phyloP scores from a whole-genome alignment of 2,329 filamentous ascomycete species.

The Pyrenophora tritici-repentis region DNA sequence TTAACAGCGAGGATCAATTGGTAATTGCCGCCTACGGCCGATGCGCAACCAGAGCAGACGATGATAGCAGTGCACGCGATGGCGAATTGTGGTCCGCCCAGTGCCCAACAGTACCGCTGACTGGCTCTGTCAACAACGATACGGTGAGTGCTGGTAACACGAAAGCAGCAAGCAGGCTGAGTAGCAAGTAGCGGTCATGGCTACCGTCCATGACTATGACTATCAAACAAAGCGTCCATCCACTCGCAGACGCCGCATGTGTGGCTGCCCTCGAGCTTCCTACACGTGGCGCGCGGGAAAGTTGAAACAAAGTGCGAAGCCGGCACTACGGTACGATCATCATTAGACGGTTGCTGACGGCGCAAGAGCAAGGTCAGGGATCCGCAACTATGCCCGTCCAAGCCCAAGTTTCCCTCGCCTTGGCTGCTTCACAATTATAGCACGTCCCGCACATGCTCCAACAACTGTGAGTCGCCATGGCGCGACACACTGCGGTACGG shows the following conservation, averaged over 20 bases:
- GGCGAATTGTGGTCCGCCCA: constrained; percentile 1
- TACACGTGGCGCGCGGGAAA: constrained; percentile 35
- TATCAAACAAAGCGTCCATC: constrained; percentile 20
- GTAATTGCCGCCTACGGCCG: neutral
- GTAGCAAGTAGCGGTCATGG: constrained; percentile 13
- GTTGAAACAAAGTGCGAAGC: constrained; percentile 36
- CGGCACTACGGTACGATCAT: constrained; percentile 33
- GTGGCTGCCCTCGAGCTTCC: constrained; percentile 18
- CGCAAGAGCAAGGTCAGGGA: constrained; percentile 18
- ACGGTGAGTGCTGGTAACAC: constrained; percentile 17
- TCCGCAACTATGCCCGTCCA: constrained; percentile 11
- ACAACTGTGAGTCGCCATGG: constrained; percentile 1
- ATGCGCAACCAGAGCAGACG: no score
- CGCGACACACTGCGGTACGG: constrained; percentile 6
- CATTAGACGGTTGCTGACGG: constrained; percentile 28
- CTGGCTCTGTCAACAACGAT: constrained; percentile 5
- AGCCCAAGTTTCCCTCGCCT: constrained; percentile 11
- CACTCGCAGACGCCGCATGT: constrained; percentile 15
- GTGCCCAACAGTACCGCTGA: neutral
- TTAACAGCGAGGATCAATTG: neutral
- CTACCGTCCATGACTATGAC: constrained; percentile 13
- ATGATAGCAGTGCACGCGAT: no score
- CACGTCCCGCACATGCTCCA: neutral
- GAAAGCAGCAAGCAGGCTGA: constrained; percentile 7
- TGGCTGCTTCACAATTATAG: constrained; percentile 12